A percentile compares a stretch with the other conserved stretches of the same genome.
Conservation (phyloP, 345 rosid genomes). For the Camelina laxa region DNA sequence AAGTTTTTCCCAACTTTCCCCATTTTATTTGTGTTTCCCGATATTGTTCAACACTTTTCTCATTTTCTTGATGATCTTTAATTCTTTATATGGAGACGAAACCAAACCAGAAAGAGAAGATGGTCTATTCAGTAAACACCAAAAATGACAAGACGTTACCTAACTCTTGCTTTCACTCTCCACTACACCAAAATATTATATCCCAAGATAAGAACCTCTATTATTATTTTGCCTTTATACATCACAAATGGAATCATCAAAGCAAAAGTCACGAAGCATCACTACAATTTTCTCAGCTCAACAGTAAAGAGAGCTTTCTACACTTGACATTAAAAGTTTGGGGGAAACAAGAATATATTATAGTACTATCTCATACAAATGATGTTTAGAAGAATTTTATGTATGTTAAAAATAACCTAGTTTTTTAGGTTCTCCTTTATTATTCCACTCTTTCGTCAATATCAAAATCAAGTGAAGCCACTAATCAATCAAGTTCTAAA, state of each 20-base stretch:
- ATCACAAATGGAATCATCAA: background rate
- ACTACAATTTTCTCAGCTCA: conserved; percentile 10
- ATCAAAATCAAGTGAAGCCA: conserved; percentile 38
- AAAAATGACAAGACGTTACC: conserved; percentile 16
- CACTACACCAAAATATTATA: conserved; percentile 6
- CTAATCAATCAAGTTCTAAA: conserved; percentile 60
- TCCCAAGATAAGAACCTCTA: conserved; percentile 9
- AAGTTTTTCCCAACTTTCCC: background rate
- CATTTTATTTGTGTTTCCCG: background rate
- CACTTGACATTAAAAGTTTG: background rate
- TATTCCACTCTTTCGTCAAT: conserved; percentile 40
- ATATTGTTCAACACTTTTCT: background rate
- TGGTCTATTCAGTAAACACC: background rate
- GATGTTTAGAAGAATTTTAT: conserved; percentile 41
- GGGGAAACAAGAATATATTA: conserved; percentile 23
- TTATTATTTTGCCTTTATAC: background rate
- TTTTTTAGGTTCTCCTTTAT: conserved; percentile 32
- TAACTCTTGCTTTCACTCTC: background rate
- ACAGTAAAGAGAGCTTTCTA: conserved; percentile 2
- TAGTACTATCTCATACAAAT: conserved; percentile 19
- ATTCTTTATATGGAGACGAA: background rate
- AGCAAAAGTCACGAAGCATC: conserved; percentile 3
- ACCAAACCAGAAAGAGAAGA: background rate
- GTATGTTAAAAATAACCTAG: conserved; percentile 36
- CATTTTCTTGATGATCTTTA: background rate